Evolutionary conservation across 371 early-diverging fungal genomes (phyloP), one percentile per base, ranked within the genome.

Genomic region (Mortierella sp.): DNA sequence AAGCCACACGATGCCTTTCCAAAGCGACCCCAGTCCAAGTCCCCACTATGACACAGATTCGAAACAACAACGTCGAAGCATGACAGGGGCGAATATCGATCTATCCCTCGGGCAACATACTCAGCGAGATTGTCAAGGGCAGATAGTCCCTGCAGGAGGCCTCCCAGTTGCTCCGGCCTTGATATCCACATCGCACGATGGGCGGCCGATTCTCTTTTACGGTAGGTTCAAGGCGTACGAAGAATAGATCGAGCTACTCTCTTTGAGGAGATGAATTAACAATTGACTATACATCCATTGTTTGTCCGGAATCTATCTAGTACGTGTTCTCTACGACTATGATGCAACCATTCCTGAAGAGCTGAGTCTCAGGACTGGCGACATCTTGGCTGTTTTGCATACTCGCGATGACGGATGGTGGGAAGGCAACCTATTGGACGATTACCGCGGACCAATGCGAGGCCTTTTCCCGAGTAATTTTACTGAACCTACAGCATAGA

Each of bases 261-360:
- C 11, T 5, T 24, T 48, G 43, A 37, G 10, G 19, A 9, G 8
- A 0, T 21, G 24, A 37, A 24, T 37, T 67, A 8, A 67, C 43
- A 9, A 11, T 0, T 24, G 24, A n/a, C 26, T 71, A 26, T 31
- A 54, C 24, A 57, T 40, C 26, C 48, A 43, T 61, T 37, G 11
- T 69, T 19, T 44, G 24, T 24, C 31, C 28, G n/a, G 10, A 5
- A 46, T 46, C 46, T 31, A 54, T 19, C 28, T 89, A 96, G 98
- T 96, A 28, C 92, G 93, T 21, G 95, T 94, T 6, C 82, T 97
- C 9, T 95, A 96, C 72, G 97, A 97, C 83, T 97, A 97, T 82
- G 90, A 91, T 51, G 92, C 96, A 6, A 94, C 94, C 16, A 93
- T 93, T 31, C 89, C 91, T 9, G 97, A 95, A 69, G 97, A 97